Evolutionary conservation across 2,329 filamentous ascomycete species (phyloP), one percentile per base, ranked within the genome.

Genomic region (Colletotrichum sp.): DNA sequence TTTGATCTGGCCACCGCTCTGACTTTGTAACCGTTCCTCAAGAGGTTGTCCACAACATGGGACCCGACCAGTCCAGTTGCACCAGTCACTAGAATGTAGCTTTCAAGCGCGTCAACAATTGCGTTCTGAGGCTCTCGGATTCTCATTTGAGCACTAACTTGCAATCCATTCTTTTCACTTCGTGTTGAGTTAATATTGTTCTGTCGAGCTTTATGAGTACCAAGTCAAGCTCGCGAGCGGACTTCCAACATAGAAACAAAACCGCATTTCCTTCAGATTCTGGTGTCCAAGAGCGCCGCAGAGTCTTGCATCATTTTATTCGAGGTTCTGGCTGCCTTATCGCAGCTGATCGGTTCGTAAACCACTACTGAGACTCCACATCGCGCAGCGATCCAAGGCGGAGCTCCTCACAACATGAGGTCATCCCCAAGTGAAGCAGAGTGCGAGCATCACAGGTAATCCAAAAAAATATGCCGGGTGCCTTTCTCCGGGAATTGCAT

Each of bases 61-160:
- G 62, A 65, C 9, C 62, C 62, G 80, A 80, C 82, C 80, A 82
- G 82, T 15, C 79, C 80, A 2, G 77, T 80, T 16, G 79, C 79
- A 13, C 82, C 80, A 1, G 80, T 81, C 12, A 81, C 80, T 25
- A 81, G 69, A 9, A 82, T 76, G 15, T 30, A 39, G 16, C 62
- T 65, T 8, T 13, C 15, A 8, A 15, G 12, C n/a, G 16, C 7
- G 25, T 59, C 22, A 59, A 19, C 8, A 27, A 19, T 8, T 29
- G n/a, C 12, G 5, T 13, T 22, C 1, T 2, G 5, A 13, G 25
- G 13, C 55, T 59, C 5, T 27, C 16, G 55, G 7, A 9, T 19
- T 4, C 15, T 16, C 15, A 29, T 59, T 19, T 2, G 15, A 25
- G 15, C 5, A 59, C 55, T 19, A 9, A 59, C 55, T 16, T 16